Evolutionary conservation across 805 yeast genomes (phyloP), one percentile per base, ranked within the genome.

Genomic region (Priceomyces medius): DNA sequence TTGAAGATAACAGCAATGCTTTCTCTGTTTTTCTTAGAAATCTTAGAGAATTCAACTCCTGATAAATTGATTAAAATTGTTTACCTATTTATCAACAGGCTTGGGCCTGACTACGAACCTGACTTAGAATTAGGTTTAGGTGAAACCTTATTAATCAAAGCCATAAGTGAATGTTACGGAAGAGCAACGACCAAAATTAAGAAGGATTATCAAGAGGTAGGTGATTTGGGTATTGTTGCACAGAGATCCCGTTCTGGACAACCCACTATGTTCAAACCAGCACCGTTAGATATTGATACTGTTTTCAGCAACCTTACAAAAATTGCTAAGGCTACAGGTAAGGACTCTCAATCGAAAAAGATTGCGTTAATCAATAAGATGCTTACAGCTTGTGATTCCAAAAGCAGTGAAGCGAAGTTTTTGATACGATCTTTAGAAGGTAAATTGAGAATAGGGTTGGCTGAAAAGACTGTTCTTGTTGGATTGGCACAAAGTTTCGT

Each of bases 51-150:
- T 33, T 52, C 63, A 21, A 45, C 59, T 2, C 61, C 64, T 4
- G 67, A 63, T n/a, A 72, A 79, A 33, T 64, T 93, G 40, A 73
- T 87, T 5, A 80, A 78, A 41, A 81, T 88, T 1, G 85, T 90
- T 1, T 93, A 91, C 53, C 73, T 93, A 13, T 85, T 86, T 64
- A 89, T 91, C 58, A 91, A 91, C 59, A 71, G 91, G 46, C 66
- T 90, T 7, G 97, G 97, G 0, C 99, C 99, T 0, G 99, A 93
- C 59, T 93, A 93, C 57, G 96, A 88, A 57, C 73, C 75, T 2
- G 97, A 95, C 21, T 67, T 91, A 43, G 99, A 93, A 56, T 70
- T 93, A 19, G 99, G 99, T 0, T 73, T 93, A 2, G 99, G 99
- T 13, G 99, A 93, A 61, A 81, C 95, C 2, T 59, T 93, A 8